Base-by-base conservation (phyloP, 192 early-diverging fungal genomes). In the Rhizophagus sp. region DNA sequence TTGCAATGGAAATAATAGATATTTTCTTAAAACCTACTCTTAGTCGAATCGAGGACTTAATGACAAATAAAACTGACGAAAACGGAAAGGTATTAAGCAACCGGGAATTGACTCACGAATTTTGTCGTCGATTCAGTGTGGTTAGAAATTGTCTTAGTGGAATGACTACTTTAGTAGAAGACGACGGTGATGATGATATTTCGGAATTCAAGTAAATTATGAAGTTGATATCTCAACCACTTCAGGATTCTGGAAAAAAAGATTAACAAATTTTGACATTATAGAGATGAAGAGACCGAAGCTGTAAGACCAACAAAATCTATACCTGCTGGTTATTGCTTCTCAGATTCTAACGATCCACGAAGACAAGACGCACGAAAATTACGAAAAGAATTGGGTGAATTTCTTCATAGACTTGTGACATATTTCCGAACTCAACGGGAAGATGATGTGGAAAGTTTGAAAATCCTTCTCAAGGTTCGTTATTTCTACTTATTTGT, bases 401-500 rank as follows among this genome's bases (percentile, higher is more conserved):
- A 83, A 34, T 76, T 90, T 19, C 67, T 94, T 6, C 87, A 89
- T 47, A 79, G 88, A 19, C 73, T 90, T 9, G 86, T 91, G 33
- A 72, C 30, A 6, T 88, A 84, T 72, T 89, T 94, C 80, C 83
- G 79, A 17, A 81, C 76, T 0, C 79, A 85, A 8, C 84, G 88
- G 17, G 93, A 92, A 65, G 94, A 96, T 81, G 94, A 96, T 82
- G 90, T 94, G 2, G 94, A 93, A 73, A 90, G 88, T 78, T 87
- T 93, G 76, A 94, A 94, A 73, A 84, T 87, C 25, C 67, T 95
- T 36, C 83, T 94, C 61, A 89, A 91, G 64, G 84, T 90, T 77
- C n/a, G 81, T 68, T 27, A 27, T 62, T 78, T 72, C 19, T 52
- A 22, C 33, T 12, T 8, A 61, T 2, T 1, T 41, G 19, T 69